These are phyloP conservation scores for Colletotrichum sojae DNA, from an alignment of 2,329 filamentous ascomycete species.

Conservation along the genomic window DNA sequence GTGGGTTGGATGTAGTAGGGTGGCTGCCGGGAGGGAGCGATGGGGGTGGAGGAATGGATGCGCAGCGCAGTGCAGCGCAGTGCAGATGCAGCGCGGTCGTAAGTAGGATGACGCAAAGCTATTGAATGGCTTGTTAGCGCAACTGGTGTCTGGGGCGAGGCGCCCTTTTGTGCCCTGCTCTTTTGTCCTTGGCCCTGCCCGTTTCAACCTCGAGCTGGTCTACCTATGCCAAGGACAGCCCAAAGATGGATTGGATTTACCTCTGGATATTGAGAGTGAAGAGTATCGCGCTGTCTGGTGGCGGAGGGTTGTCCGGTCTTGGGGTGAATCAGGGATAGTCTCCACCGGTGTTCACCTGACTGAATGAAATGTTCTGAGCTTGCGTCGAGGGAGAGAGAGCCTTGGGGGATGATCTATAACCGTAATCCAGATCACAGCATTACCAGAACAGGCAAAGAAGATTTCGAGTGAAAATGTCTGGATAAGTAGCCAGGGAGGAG, in stretches of 20 bases:
- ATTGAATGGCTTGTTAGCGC: conserved; percentile 33
- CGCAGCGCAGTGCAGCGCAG: conserved; percentile 21
- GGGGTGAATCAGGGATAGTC: conserved; percentile 37
- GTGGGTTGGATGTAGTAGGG: conserved; percentile 27
- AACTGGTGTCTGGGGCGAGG: conserved; percentile 25
- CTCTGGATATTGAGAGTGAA: background rate
- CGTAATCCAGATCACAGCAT: conserved; percentile 33
- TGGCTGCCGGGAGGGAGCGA: conserved; percentile 23
- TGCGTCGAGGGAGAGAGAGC: conserved; percentile 29
- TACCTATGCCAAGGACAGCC: background rate
- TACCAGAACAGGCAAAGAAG: background rate
- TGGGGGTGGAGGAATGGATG: background rate
- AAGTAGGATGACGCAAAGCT: conserved; percentile 38
- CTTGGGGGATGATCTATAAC: conserved; percentile 11
- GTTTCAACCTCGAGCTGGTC: conserved; percentile 9
- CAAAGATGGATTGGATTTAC: conserved; percentile 3
- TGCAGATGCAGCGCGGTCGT: conserved; percentile 20
- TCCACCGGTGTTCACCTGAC: conserved; percentile 18
- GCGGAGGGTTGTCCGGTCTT: conserved; percentile 31
- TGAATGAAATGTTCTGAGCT: background rate
- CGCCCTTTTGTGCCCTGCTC: conserved; percentile 15
- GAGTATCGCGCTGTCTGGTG: conserved; percentile 28
- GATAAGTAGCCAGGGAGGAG: conserved; percentile 11
- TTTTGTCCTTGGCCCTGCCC: background rate
- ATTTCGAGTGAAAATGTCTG: conserved; percentile 3